phyloP scores from a whole-genome alignment of 2,329 filamentous ascomycete genomes.

The Scolecobasidium constrictum region DNA sequence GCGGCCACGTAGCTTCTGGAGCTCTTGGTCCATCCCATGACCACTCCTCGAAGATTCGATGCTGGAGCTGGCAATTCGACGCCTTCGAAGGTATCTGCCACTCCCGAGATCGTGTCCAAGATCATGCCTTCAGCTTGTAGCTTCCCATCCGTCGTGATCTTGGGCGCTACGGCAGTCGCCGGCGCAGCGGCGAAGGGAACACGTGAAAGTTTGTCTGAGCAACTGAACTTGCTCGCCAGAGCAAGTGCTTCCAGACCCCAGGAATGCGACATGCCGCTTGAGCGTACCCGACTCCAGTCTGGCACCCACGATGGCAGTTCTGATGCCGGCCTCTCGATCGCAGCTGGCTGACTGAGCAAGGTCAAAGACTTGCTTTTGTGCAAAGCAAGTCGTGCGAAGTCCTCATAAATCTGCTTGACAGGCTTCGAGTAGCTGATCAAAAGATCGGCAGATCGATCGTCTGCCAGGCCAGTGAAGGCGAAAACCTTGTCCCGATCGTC shows the following conservation, averaged over 20 bases:
- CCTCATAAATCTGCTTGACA: neutral
- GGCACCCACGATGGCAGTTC: conserved; percentile 14
- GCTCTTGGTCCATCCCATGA: neutral
- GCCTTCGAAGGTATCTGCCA: neutral
- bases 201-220: neutral
- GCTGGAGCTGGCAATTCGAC: neutral
- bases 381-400: neutral
- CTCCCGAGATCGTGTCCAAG: neutral
- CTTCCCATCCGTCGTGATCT: too few species aligned
- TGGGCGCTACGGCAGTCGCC: too few species aligned
- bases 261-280: conserved; percentile 8
- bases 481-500: conserved; percentile 14
- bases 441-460: neutral
- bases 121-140: neutral
- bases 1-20: neutral
- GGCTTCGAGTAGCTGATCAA: neutral
- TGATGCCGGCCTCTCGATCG: neutral
- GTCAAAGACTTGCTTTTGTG: neutral
- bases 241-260: neutral
- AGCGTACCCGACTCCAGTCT: conserved; percentile 13
- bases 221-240: neutral
- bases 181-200: neutral
- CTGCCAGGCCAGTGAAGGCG: conserved; percentile 12
- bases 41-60: neutral
- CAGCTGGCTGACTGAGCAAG: neutral